Conservation (phyloP, 352 stramenopile species). For the Phytophthora sp. region DNA sequence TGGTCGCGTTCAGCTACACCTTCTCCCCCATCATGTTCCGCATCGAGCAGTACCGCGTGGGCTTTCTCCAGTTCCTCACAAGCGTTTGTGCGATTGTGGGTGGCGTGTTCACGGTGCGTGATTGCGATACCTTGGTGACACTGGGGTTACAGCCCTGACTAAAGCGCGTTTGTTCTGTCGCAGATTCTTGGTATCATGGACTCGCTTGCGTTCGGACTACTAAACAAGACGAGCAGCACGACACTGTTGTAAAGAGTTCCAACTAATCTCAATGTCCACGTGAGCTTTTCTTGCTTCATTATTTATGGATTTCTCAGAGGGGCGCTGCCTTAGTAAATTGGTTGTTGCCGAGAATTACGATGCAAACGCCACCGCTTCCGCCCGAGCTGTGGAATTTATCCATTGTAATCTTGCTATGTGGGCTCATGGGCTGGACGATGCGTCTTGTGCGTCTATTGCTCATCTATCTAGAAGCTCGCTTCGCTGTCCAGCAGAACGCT, state of each 20-base stretch:
- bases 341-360: constrained; percentile 1
- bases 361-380: constrained; percentile 24
- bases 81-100: constrained; percentile 93
- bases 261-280: constrained; percentile 24
- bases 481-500: constrained; percentile 43
- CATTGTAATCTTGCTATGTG: constrained; percentile 48
- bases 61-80: constrained; percentile 91
- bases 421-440: constrained; percentile 48
- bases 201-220: constrained; percentile 57
- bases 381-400: constrained; percentile 71
- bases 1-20: constrained; percentile 98
- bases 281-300: constrained; percentile 22
- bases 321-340: no score
- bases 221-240: constrained; percentile 54
- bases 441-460: constrained; percentile 48
- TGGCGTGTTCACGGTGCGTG: constrained; percentile 88
- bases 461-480: constrained; percentile 45
- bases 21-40: constrained; percentile 96
- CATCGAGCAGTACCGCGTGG: constrained; percentile 94
- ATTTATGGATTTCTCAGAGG: constrained; percentile 17
- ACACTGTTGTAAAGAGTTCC: constrained; percentile 44
- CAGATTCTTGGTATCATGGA: constrained; percentile 81
- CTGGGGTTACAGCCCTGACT: not conserved
- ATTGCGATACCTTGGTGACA: not conserved
- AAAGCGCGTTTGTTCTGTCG: not conserved